Base-by-base conservation (phyloP, 2,329 filamentous ascomycete species). In the Ploettnerulaceae sp. region DNA sequence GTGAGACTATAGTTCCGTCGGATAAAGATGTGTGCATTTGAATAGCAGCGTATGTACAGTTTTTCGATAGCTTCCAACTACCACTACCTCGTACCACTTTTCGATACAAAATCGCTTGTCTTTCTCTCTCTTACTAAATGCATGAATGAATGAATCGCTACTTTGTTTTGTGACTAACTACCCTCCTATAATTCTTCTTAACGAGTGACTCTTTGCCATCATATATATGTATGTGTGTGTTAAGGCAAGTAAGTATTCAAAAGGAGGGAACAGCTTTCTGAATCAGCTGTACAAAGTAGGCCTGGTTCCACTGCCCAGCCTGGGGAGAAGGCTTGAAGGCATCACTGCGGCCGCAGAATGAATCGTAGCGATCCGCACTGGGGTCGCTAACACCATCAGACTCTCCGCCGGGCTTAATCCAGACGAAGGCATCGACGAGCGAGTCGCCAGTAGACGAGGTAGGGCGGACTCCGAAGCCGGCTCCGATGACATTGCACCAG, bases 361-460 rank as follows among this genome's bases (percentile, higher is more conserved):
- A 64, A 58, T 77, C 74, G 58, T 74, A 77, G 37, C 73, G 67
- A 12, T 59, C 36, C 11, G 73, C 66, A 28, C 57, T 58, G 25
- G 58, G 60, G 43, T 58, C 55, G 34, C 45, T 56, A 11, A 53
- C 48, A 18, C 59, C 59, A 49, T 61, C 59, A 40, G 45, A 51
- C 52, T 64, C 61, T 56, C 61, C 61, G 53, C 60, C 61, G n/a
- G 62, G 62, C 59, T 64, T 65, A 35, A 62, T 52, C 64, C 62
- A 65, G 45, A 65, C 59, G 47, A 66, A 61, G 24, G 61, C 59
- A 54, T 65, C 62, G 17, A 58, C 47, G 21, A 60, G 54, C 20
- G 56, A n/a, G 36, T 61, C 49, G 34, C 42, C 45, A 11, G 58
- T 56, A 36, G 51, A 44, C n/a, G 51, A 49, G 6, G 50, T 57